phyloP scores from a whole-genome alignment of 202 grass and related monocot species.

The Zoysia matrella region DNA sequence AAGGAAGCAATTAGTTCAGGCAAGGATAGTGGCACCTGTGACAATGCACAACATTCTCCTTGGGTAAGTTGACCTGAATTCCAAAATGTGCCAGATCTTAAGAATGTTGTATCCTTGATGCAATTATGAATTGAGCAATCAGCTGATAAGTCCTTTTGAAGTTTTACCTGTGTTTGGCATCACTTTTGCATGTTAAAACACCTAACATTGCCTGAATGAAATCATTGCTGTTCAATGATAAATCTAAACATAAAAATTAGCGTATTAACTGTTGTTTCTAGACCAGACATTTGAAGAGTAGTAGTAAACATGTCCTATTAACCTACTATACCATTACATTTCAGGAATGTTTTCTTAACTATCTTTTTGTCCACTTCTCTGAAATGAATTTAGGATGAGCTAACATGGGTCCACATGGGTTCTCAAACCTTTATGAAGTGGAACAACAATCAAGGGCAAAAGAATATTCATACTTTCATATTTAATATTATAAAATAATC shows the following conservation, averaged over 20 bases:
- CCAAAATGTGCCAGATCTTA: slow-evolving; percentile 4
- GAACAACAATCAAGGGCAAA: background rate
- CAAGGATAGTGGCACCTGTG: slow-evolving; percentile 28
- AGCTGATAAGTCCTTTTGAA: slow-evolving; percentile 13
- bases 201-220: background rate
- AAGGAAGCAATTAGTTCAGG: slow-evolving; percentile 42
- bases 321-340: background rate
- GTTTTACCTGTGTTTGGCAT: background rate
- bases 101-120: slow-evolving; percentile 9
- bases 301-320: background rate
- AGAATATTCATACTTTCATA: background rate
- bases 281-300: slow-evolving; percentile 15
- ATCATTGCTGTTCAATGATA: slow-evolving; percentile 1
- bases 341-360: background rate
- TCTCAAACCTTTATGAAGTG: slow-evolving; percentile 8
- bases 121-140: slow-evolving; percentile 23
- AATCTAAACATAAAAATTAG: background rate
- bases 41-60: slow-evolving; percentile 41
- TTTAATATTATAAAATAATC: slow-evolving; percentile 6
- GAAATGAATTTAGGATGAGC: slow-evolving; percentile 9
- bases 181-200: background rate
- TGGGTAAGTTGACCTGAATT: slow-evolving; percentile 64
- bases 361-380: slow-evolving; percentile 10
- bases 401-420: slow-evolving; percentile 3
- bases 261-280: slow-evolving; percentile 15